Evolutionary conservation across 2,329 filamentous ascomycete species (phyloP).

Genomic region (Ceratocystis alfenasii): DNA sequence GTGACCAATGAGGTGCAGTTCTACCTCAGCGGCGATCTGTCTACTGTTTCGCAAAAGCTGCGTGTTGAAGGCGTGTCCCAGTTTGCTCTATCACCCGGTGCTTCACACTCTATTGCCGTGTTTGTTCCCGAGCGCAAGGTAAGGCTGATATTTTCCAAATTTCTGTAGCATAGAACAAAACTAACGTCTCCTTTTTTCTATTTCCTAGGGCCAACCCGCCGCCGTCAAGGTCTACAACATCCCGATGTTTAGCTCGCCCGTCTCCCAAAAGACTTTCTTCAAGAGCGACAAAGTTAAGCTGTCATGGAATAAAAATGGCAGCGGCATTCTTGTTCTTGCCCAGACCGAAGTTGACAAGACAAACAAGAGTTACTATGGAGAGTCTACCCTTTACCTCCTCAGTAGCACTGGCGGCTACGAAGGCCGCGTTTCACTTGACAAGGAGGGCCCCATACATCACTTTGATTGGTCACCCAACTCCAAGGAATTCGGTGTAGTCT

Average conservation of each 20-base stretch:
- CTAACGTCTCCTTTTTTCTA: constrained; percentile 22
- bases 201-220: constrained; percentile 71
- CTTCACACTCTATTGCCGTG: constrained; percentile 83
- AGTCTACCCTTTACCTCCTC: constrained; percentile 91
- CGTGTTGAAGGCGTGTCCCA: constrained; percentile 79
- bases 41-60: constrained; percentile 88
- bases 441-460: constrained; percentile 95
- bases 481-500: constrained; percentile 93
- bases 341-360: constrained; percentile 97
- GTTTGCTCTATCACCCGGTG: constrained; percentile 80
- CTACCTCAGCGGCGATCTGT: constrained; percentile 76
- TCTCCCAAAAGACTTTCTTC: constrained; percentile 98
- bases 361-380: constrained; percentile 98
- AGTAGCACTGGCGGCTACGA: constrained; percentile 87
- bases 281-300: constrained; percentile 98
- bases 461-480: constrained; percentile 98
- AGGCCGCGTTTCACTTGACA: constrained; percentile 81
- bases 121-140: constrained; percentile 95
- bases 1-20: constrained; percentile 98
- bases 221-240: constrained; percentile 91
- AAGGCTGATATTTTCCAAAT: constrained; percentile 25
- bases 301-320: constrained; percentile 93
- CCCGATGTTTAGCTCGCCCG: constrained; percentile 66
- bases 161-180: neutral
- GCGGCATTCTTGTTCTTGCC: constrained; percentile 82